phyloP scores from a whole-genome alignment of 1,284 basidiomycete species.

The Leccinum pseudoinsigne region DNA sequence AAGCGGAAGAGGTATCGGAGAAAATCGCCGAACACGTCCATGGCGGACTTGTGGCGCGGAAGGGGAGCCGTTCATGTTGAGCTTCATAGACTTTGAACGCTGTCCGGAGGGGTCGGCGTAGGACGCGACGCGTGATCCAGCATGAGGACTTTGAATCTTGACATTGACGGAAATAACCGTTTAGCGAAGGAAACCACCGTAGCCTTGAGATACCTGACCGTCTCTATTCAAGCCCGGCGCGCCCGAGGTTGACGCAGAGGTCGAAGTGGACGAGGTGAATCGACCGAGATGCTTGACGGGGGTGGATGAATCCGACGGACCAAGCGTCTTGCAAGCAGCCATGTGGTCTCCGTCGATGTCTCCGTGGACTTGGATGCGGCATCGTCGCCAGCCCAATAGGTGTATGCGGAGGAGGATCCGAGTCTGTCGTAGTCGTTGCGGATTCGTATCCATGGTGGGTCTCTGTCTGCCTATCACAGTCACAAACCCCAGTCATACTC shows the following conservation, averaged over 20 bases:
- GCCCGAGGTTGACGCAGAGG: constrained; percentile 1
- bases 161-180: too few relatives aligned
- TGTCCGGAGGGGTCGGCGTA: constrained; percentile 26
- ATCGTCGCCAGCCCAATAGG: constrained; percentile 15
- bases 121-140: constrained; percentile 49
- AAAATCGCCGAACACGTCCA: constrained; percentile 78
- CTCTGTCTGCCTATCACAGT: too few relatives aligned
- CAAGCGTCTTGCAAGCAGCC: constrained; percentile 1
- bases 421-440: too few relatives aligned
- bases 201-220: not conserved
- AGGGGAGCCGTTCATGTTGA: constrained; percentile 79
- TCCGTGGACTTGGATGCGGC: constrained; percentile 14
- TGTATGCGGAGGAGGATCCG: constrained; percentile 19
- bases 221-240: constrained; percentile 6
- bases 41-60: constrained; percentile 60
- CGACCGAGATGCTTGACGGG: constrained; percentile 19
- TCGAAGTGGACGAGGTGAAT: constrained; percentile 11
- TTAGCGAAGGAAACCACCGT: constrained; percentile 23
- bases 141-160: constrained; percentile 6
- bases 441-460: too few relatives aligned
- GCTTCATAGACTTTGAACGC: constrained; percentile 70
- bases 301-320: constrained; percentile 14
- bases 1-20: constrained; percentile 71
- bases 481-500: not conserved
- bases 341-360: constrained; percentile 16